Evolutionary conservation across 768 basidiomycete species (phyloP), one percentile per base, ranked within the genome.

Genomic region (Scleroderma citrinum): DNA sequence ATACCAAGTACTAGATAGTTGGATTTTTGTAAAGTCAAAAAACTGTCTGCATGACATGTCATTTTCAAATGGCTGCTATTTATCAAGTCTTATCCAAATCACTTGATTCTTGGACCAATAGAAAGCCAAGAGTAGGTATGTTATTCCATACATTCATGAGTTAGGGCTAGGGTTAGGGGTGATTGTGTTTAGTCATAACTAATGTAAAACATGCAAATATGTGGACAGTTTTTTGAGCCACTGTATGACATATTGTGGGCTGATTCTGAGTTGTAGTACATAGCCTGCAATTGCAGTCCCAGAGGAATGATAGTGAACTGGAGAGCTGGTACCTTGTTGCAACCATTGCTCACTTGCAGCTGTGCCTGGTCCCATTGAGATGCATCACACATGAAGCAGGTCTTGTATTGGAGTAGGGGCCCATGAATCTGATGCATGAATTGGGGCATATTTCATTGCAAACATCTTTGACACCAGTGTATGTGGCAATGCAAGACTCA

Each of bases 201-300:
- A n/a, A n/a, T n/a, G n/a, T n/a, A n/a, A n/a, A n/a, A n/a, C n/a
- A n/a, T n/a, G n/a, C n/a, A n/a, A n/a, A n/a, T n/a, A n/a, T n/a
- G n/a, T n/a, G n/a, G n/a, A n/a, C n/a, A n/a, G n/a, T n/a, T n/a
- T n/a, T n/a, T n/a, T n/a, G n/a, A n/a, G n/a, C n/a, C n/a, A n/a
- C n/a, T n/a, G n/a, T n/a, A 50, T 11, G n/a, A 7, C 39, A 54
- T 42, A 6, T 50, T 10, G 7, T 17, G n/a, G 7, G 49, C 48
- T 11, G n/a, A 24, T 13, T 47, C 31, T 11, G 44, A 38, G 23
- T 42, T 21, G 0, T 65, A 55, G n/a, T 65, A 61, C 7, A 71
- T 56, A 0, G 72, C 73, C 48, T 75, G 73, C 12, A 58, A 29
- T 48, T 57, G 55, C 6, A 49, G 59, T 11, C 55, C 59, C 13